Conservation (phyloP, 2,329 filamentous ascomycete species). For the Colletotrichum ledebouriae region DNA sequence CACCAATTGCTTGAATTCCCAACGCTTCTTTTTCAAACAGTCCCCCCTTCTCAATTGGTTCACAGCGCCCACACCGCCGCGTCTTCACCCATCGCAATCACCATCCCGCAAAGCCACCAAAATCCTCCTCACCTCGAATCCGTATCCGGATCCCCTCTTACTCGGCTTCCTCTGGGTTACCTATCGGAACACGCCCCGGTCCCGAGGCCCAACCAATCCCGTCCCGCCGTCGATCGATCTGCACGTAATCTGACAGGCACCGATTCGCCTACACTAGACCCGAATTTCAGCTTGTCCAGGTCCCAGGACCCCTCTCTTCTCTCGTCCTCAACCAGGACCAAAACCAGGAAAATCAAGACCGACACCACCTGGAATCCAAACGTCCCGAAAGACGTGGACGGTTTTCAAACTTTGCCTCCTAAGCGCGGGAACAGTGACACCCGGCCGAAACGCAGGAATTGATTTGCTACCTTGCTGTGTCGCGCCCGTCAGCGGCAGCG, state of each 20-base stretch:
- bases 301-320: background rate
- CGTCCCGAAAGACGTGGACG: background rate
- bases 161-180: background rate
- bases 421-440: background rate
- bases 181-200: too few species aligned
- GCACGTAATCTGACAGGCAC: conserved; percentile 26
- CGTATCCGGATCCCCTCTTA: conserved; percentile 14
- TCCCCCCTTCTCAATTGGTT: too few species aligned
- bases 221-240: background rate
- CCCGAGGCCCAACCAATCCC: background rate
- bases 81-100: too few species aligned
- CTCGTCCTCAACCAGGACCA: background rate
- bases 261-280: conserved; percentile 1
- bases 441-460: too few species aligned
- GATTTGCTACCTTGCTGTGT: background rate
- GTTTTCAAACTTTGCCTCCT: too few species aligned
- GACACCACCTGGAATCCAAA: background rate
- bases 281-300: background rate
- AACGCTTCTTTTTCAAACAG: too few species aligned
- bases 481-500: background rate
- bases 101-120: background rate
- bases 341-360: background rate
- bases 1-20: too few species aligned
- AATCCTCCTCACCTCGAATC: conserved; percentile 4
- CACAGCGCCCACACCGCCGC: too few species aligned